Conservation (phyloP, 2,329 filamentous ascomycete genomes). For the Hirsutella thompsonii region DNA sequence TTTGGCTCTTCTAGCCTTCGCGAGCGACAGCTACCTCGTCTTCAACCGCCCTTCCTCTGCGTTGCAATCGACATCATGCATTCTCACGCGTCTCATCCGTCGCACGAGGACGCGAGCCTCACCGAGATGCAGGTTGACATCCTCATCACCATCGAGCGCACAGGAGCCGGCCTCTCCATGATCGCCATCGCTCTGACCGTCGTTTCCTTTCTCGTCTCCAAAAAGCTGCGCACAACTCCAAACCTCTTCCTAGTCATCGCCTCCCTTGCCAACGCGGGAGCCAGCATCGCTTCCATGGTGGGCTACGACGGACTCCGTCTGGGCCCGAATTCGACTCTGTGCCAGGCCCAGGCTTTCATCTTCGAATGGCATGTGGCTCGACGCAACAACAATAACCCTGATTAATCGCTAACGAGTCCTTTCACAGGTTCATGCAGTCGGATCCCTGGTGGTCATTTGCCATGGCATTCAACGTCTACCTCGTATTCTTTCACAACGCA, state of each 20-base stretch:
- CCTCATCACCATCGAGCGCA: slow-evolving; percentile 37
- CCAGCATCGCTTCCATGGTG: slow-evolving; percentile 55
- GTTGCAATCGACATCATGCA: too few species aligned
- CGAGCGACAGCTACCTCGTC: too few species aligned
- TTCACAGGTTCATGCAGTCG: slow-evolving; percentile 57
- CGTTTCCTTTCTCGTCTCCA: slow-evolving; percentile 34
- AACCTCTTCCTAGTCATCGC: slow-evolving; percentile 34
- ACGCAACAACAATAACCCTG: not conserved
- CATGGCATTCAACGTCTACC: slow-evolving; percentile 71
- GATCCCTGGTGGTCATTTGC: slow-evolving; percentile 67
- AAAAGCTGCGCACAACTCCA: slow-evolving; percentile 39
- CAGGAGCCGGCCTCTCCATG: slow-evolving; percentile 40
- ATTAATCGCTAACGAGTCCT: not conserved
- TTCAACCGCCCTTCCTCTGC: too few species aligned
- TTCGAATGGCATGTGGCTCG: slow-evolving; percentile 45
- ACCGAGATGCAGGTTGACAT: slow-evolving; percentile 24
- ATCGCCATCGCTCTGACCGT: slow-evolving; percentile 36
- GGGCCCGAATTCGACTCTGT: slow-evolving; percentile 44
- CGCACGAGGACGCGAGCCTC: slow-evolving; percentile 11
- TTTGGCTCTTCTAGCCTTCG: too few species aligned
- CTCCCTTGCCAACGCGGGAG: slow-evolving; percentile 31
- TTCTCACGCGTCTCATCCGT: too few species aligned
- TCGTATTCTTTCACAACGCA: slow-evolving; percentile 47
- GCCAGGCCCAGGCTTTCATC: slow-evolving; percentile 45
- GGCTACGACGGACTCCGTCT: slow-evolving; percentile 49